Base-by-base conservation (phyloP, 2,329 filamentous ascomycete species). In the Colletotrichum tropicale region DNA sequence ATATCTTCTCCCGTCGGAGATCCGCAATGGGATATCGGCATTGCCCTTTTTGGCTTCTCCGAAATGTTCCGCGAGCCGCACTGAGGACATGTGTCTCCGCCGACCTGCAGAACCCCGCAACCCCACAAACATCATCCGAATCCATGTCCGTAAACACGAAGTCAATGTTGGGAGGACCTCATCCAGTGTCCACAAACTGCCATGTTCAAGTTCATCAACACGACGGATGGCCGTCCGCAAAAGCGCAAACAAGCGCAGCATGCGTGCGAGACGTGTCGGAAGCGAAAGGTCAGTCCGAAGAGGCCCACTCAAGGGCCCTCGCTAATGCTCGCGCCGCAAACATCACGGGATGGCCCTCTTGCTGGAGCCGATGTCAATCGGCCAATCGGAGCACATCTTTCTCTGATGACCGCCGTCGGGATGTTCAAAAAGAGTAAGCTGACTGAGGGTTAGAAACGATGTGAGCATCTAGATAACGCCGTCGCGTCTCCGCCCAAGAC, bases 161-260 rank as follows among this genome's bases (percentile, higher is more conserved):
- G 66, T 32, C 52, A 48, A 48, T 66, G 38, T 48, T 32, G 38
- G 28, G 36, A 28, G 26, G 38, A 43, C 7, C 43, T 48, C 62
- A 66, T 66, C 38, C 9, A 56, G 30, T 38, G 48, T 56, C 65
- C 36, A 36, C 55, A 71, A 30, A 24, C n/a, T 48, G 55, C 36
- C 58, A 78, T 78, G 76, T 64, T 78, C 24, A 78, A 73, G 60
- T 78, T 78, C 66, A 74, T 78, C 60, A 78, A 78, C 60, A 76
- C 72, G 1, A 78, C 77, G 10, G 74, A 74, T 15, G 56, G 60
- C 8, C 76, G 61, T 18, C 56, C 61, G 7, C 52, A 55, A 5
- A 73, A 74, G 58, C 73, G 77, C 28, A 78, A 77, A 55, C 74
- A 76, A 18, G 77, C 76, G 5, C 55, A 69, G 9, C 70, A 78